Percentiles rank a stretch among this genome's conserved stretches.
Conservation (phyloP, 352 stramenopile genomes). For the Phytopythium mirpurense region DNA sequence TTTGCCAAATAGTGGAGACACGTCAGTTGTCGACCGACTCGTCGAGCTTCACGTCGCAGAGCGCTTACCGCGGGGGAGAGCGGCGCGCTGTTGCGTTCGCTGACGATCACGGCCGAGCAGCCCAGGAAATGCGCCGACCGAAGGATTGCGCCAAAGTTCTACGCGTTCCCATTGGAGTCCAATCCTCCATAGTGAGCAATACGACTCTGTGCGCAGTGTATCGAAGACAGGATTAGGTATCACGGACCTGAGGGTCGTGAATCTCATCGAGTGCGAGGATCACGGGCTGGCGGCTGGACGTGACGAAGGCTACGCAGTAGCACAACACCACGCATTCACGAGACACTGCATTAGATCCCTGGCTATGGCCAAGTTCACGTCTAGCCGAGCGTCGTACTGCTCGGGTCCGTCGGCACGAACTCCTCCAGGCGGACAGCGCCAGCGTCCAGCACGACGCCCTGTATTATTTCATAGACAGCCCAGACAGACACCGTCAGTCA, state of each 20-base stretch:
- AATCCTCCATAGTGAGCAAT: neutral
- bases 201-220: neutral
- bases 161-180: neutral
- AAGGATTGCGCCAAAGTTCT: slow-evolving; percentile 78
- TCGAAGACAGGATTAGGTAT: neutral
- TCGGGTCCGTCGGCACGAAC: slow-evolving; percentile 40
- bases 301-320: slow-evolving; percentile 20
- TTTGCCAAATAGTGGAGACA: neutral
- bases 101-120: slow-evolving; percentile 58
- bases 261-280: slow-evolving; percentile 75
- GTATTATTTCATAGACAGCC: slow-evolving; percentile 4
- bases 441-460: slow-evolving; percentile 74
- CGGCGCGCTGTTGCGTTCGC: slow-evolving; percentile 64
- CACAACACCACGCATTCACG: neutral
- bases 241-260: slow-evolving; percentile 60
- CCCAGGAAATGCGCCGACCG: slow-evolving; percentile 77
- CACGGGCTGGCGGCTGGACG: slow-evolving; percentile 37
- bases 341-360: neutral
- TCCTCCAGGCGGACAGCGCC: slow-evolving; percentile 49
- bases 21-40: too few species aligned
- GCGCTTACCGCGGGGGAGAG: slow-evolving; percentile 51
- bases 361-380: neutral
- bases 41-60: too few species aligned
- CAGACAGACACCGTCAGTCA: neutral
- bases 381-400: slow-evolving; percentile 11